Evolutionary conservation across 2,329 filamentous ascomycete genomes (phyloP), one percentile per base, ranked within the genome.

Genomic region (Fusarium sp.): DNA sequence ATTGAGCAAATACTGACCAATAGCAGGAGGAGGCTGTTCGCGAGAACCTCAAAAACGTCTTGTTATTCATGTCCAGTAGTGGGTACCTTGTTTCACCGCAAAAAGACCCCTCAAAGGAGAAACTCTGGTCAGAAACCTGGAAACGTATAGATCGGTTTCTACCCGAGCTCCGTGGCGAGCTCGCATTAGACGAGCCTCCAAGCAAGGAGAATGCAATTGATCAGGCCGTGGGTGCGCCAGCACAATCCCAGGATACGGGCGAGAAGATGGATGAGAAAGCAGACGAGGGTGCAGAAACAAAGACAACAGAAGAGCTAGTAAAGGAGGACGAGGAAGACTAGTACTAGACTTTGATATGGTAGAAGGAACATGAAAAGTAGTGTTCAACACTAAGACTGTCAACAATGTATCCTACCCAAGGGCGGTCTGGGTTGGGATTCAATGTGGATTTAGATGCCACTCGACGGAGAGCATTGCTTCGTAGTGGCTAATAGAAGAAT

Each of bases 21-120:
- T 6, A 39, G 18, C 73, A 97, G 90, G 94, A 97, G 81, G 96
- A 99, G 83, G 95, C 96, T 14, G 94, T 98, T 4, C 92, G 93
- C 1, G 96, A 99, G 80, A 96, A 93, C 70, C 83, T 99, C 61
- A 99, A 99, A 82, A 99, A 99, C 71, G 94, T 98, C 54, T 84
- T 98, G 25, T 85, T 99, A 12, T 96, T 99, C 75, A 97, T 99
- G 94, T 90, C 92, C 8, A 96, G 91, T 77, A 94, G 91, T 52
- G 94, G 92, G 37, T 94, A 93, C 74, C 87, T 99, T 7, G 90
- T 93, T 0, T 87, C 92, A 2, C 93, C 93, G 14, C 84, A 81
- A 68, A 80, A 85, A 72, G 85, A 90, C 67, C 76, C 84, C 3
- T 82, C 81, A 7, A 86, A 86, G 73, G 85, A 85, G 77, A 84